Evolutionary conservation across 2,329 filamentous ascomycete species (phyloP), one percentile per base, ranked within the genome.

Genomic region (Lecanicillium sp.): DNA sequence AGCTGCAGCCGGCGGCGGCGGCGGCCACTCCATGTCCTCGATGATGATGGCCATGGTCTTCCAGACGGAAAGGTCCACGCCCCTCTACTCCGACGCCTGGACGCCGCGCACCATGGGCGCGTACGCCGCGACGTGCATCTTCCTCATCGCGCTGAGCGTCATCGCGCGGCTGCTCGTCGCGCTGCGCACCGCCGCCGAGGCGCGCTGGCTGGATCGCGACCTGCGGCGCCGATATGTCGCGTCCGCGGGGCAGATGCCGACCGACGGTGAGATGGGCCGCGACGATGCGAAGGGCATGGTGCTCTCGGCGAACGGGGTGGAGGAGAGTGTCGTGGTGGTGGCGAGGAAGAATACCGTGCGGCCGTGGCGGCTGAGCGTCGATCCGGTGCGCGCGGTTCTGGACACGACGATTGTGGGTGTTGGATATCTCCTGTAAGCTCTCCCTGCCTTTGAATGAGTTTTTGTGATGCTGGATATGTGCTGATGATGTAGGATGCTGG

Each of bases 81-180:
- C 77, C 0, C 71, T 81, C 51, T 81, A 70, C 67, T 83, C 87
- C 14, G 63, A 68, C 19, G 64, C 72, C 44, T 97, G 90, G 89
- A 85, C 86, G 2, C 91, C 91, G 5, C 67, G 62, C 23, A 83
- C 70, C 29, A 70, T 75, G 5, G 88, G 84, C 57, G 70, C 77
- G 51, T 97, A 96, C 67, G 89, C 88, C 2, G 91, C 82, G 48
- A 95, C 89, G 23, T 95, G 91, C 72, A 87, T 96, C 64, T 96
- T 96, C 69, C 77, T 96, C 51, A 83, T 95, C 62, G 57, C 86
- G 37, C 81, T 97, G 44, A 83, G 83, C 51, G 72, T 83, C 52
- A 60, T 85, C 49, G 82, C 84, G 60, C 86, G 90, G 44, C 68
- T 73, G 17, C 72, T 95, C 14, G 70, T 91, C 43, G 90, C 90